These are phyloP conservation scores for Westerdykella ornata DNA, from an alignment of 2,329 filamentous ascomycete genomes.

Conservation along the genomic window DNA sequence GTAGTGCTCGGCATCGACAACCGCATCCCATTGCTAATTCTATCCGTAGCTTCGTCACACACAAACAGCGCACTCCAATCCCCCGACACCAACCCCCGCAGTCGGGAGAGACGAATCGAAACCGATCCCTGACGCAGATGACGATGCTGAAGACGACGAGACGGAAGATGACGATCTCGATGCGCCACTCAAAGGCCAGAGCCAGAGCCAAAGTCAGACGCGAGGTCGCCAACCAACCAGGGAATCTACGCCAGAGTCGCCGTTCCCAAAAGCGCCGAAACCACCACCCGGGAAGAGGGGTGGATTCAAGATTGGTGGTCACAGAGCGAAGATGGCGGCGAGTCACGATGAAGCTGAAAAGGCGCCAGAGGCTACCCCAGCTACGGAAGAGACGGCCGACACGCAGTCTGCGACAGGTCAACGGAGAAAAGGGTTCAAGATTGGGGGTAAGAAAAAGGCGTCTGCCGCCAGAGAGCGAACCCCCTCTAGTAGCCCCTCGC, in stretches of 20 bases:
- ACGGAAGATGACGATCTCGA: constrained; percentile 39
- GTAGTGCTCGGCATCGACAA: constrained; percentile 5
- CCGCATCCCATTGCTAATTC: too few relatives aligned
- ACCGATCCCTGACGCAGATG: background rate
- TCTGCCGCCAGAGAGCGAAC: constrained; percentile 4
- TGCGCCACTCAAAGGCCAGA: constrained; percentile 18
- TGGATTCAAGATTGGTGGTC: constrained; percentile 27
- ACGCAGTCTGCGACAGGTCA: background rate
- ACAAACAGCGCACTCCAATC: constrained; percentile 3
- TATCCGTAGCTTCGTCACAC: constrained; percentile 12
- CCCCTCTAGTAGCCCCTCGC: background rate
- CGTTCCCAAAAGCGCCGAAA: background rate
- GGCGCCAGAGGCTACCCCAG: background rate
- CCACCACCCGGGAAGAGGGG: constrained; percentile 10
- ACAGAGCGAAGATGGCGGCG: constrained; percentile 10
- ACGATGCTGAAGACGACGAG: constrained; percentile 18
- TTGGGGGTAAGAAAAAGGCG: constrained; percentile 26
- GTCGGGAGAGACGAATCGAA: background rate
- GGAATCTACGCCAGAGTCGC: background rate
- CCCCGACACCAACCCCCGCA: background rate
- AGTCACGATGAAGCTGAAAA: background rate
- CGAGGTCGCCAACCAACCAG: background rate
- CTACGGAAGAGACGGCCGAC: background rate
- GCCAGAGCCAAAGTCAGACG: constrained; percentile 5
- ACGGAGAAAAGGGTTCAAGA: constrained; percentile 21